Conservation (phyloP, 164 flowering plant genomes). For the Kingdonia uniflora region DNA sequence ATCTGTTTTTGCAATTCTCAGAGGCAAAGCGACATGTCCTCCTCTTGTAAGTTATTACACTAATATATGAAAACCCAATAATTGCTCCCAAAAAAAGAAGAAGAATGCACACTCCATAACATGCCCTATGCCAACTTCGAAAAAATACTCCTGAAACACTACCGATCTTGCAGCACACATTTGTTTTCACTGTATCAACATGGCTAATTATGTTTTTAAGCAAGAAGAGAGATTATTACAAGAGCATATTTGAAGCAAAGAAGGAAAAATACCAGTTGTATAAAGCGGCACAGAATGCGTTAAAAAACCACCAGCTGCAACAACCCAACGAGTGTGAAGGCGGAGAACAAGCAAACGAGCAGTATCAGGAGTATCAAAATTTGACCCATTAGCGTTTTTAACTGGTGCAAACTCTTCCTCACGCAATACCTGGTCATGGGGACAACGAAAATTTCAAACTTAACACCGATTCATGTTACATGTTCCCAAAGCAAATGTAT, state of each 20-base stretch:
- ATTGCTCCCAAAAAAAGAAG: too few species aligned
- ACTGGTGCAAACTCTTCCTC: conserved; percentile 99
- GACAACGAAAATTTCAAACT: conserved; percentile 3
- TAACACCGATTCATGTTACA: not conserved
- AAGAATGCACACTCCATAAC: too few species aligned
- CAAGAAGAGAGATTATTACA: not conserved
- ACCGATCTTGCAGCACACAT: too few species aligned
- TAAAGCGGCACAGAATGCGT: conserved; percentile 94
- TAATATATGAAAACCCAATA: too few species aligned
- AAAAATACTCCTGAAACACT: too few species aligned
- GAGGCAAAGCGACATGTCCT: too few species aligned
- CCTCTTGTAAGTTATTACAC: too few species aligned
- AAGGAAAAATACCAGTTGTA: conserved; percentile 50
- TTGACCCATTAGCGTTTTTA: conserved; percentile 87
- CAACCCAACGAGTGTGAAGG: conserved; percentile 92
- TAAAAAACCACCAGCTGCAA: conserved; percentile 92
- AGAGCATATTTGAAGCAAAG: not conserved
- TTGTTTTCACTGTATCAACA: too few species aligned
- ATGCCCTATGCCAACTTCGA: too few species aligned
- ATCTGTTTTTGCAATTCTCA: too few species aligned
- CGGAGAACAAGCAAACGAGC: conserved; percentile 86
- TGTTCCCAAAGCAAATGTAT: not conserved
- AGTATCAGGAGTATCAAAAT: conserved; percentile 87
- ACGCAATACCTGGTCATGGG: conserved; percentile 40
- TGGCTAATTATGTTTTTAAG: too few species aligned